phyloP scores from a whole-genome alignment of 2,329 filamentous ascomycete species.

The Seiridium cupressi region DNA sequence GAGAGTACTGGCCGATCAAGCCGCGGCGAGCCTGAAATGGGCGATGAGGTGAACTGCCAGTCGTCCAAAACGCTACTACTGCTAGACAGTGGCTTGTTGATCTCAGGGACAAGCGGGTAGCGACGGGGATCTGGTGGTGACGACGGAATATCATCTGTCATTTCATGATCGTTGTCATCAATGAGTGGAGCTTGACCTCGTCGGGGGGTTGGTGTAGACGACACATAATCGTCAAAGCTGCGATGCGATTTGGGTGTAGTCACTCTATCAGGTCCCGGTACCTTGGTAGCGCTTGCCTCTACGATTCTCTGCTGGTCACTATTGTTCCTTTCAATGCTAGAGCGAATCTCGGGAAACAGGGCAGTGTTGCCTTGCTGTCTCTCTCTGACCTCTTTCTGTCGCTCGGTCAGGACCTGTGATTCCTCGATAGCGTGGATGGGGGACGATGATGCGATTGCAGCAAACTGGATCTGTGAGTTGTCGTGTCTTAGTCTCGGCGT shows the following conservation, averaged over 20 bases:
- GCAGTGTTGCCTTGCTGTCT: constrained; percentile 65
- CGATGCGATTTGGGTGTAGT: constrained; percentile 45
- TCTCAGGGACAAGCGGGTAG: constrained; percentile 51
- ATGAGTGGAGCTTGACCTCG: constrained; percentile 47
- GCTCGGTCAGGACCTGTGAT: constrained; percentile 75
- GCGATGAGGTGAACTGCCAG: constrained; percentile 57
- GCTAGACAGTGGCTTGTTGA: constrained; percentile 44
- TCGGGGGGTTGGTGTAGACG: constrained; percentile 60
- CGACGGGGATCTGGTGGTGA: constrained; percentile 56
- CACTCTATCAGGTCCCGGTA: constrained; percentile 24
- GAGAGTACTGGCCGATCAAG: constrained; percentile 24
- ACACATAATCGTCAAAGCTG: constrained; percentile 51
- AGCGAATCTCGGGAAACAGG: constrained; percentile 67
- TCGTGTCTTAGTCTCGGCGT: constrained; percentile 68
- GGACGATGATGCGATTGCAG: constrained; percentile 62
- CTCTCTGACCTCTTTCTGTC: constrained; percentile 74
- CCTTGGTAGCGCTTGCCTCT: constrained; percentile 6
- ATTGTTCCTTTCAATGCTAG: constrained; percentile 37
- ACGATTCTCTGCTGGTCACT: constrained; percentile 6
- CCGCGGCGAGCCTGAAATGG: constrained; percentile 49
- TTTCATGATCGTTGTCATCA: constrained; percentile 42
- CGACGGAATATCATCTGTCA: constrained; percentile 52
- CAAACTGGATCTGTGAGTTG: constrained; percentile 79
- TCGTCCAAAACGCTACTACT: constrained; percentile 38
- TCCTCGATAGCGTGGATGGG: constrained; percentile 48